Evolutionary conservation across 2,329 filamentous ascomycete species (phyloP).

Genomic region (Trichoderma hamatum): DNA sequence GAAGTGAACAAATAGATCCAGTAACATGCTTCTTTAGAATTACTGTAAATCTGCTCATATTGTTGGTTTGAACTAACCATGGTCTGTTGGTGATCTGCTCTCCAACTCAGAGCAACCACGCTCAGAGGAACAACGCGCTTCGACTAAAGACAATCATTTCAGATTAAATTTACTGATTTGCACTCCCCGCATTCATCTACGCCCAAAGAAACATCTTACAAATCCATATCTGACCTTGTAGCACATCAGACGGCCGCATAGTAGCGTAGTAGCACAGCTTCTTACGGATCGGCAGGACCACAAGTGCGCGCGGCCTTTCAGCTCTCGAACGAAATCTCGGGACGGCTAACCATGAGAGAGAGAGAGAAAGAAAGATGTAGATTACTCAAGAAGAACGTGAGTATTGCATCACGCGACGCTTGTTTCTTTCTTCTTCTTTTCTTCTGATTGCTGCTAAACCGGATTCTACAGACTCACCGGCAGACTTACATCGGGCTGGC

Average conservation of each 20-base stretch:
- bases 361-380: neutral
- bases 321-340: neutral
- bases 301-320: neutral
- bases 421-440: neutral
- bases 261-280: neutral
- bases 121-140: too few species aligned
- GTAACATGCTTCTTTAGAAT: neutral
- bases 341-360: neutral
- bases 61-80: neutral
- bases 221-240: neutral
- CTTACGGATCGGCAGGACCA: constrained; percentile 5
- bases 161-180: neutral
- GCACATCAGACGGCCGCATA: neutral
- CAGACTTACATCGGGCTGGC: neutral
- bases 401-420: constrained; percentile 2
- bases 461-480: neutral
- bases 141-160: neutral
- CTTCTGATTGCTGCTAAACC: neutral
- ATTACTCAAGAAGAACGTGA: neutral
- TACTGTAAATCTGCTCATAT: neutral
- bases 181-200: neutral
- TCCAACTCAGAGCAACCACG: neutral
- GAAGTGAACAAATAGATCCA: neutral
- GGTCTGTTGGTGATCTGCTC: neutral
- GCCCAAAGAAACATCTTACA: neutral